Evolutionary conservation across 176 grass and related monocot genomes (phyloP).

Genomic region (Juncus effusus): DNA sequence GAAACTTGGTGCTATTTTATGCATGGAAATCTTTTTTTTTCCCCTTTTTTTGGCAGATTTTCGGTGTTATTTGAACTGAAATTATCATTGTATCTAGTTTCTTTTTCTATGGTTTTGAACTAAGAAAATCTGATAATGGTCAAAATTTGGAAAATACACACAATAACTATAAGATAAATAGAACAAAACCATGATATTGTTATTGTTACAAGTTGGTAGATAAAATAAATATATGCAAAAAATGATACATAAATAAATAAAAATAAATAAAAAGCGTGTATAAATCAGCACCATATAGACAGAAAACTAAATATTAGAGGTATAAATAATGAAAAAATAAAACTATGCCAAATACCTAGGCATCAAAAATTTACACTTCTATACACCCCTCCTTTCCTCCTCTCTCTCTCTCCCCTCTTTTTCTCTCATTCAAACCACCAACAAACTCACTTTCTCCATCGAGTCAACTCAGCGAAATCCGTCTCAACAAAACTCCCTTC

Average conservation of each 20-base stretch:
- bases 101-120: too few species aligned
- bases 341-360: constrained; percentile 28
- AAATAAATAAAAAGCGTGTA: constrained; percentile 3
- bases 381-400: neutral
- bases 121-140: too few species aligned
- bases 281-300: constrained; percentile 24
- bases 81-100: too few species aligned
- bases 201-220: constrained; percentile 14
- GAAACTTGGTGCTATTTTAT: too few species aligned
- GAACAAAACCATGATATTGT: constrained; percentile 7
- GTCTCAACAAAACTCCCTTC: neutral
- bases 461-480: neutral
- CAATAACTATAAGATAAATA: neutral
- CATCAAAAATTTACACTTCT: constrained; percentile 29
- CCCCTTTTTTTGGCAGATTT: too few species aligned
- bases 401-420: too few species aligned
- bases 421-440: neutral
- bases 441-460: constrained; percentile 9
- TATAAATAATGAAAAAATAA: constrained; percentile 26
- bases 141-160: too few species aligned
- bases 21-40: too few species aligned
- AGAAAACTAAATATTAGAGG: constrained; percentile 12
- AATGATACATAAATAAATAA: neutral
- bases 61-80: too few species aligned
- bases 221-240: constrained; percentile 6